Evolutionary conservation across 2,329 filamentous ascomycete genomes (phyloP).

Genomic region (Microsporum ferrugineum): DNA sequence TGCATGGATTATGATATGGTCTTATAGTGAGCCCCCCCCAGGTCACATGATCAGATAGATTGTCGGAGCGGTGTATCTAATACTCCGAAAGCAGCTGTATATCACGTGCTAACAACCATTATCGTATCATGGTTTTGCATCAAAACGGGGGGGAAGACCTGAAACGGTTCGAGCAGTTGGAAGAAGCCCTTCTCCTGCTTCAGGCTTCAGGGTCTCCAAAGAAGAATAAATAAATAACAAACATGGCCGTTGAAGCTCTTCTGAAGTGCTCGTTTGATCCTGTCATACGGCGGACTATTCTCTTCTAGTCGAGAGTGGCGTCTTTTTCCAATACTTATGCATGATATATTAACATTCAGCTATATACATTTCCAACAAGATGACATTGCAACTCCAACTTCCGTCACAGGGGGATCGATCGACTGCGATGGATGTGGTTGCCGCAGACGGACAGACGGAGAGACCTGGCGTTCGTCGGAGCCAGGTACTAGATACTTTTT

Average conservation of each 20-base stretch:
- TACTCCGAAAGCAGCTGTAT: no score
- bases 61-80: no score
- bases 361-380: background rate
- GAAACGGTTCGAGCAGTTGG: no score
- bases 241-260: background rate
- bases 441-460: background rate
- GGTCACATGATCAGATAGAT: no score
- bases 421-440: background rate
- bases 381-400: background rate
- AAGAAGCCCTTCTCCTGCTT: background rate
- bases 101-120: no score
- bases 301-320: background rate
- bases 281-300: background rate
- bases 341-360: background rate
- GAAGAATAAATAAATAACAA: background rate
- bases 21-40: no score
- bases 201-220: background rate
- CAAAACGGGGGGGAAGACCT: no score
- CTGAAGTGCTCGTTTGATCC: background rate
- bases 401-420: background rate
- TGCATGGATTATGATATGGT: no score
- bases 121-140: no score
- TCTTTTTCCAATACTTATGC: background rate
- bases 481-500: constrained; percentile 54
- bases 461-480: constrained; percentile 23